phyloP scores from a whole-genome alignment of 306 rosid species.

The Rosa multiflora region DNA sequence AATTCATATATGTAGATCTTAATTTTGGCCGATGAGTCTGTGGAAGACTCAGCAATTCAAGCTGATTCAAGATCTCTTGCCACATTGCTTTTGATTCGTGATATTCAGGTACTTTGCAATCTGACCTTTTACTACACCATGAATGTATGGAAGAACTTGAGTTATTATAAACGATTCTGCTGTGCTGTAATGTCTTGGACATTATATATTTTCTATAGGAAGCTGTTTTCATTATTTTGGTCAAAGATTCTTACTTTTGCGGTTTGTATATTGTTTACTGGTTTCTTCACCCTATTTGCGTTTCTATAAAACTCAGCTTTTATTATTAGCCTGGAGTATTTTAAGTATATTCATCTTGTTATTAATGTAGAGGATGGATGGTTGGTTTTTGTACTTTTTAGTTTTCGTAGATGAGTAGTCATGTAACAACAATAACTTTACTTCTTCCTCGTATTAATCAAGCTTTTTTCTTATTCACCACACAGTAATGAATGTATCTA shows the following conservation, averaged over 20 bases:
- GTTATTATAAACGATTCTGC: not conserved
- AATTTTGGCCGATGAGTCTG: constrained; percentile 93
- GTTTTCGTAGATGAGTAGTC: not conserved
- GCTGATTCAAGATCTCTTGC: constrained; percentile 99
- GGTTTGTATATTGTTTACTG: not conserved
- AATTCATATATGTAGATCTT: constrained; percentile 53
- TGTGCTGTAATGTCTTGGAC: not conserved
- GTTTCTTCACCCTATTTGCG: not conserved
- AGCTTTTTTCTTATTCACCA: not conserved
- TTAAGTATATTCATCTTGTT: not conserved
- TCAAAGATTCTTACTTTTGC: not conserved
- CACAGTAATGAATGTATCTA: not conserved
- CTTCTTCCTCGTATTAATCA: constrained; percentile 7
- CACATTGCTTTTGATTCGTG: constrained; percentile 84
- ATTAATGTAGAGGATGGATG: not conserved
- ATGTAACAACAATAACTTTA: too few relatives aligned
- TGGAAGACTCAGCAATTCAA: constrained; percentile 95
- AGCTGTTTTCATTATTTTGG: constrained; percentile 2
- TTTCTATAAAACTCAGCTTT: not conserved
- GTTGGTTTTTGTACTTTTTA: too few relatives aligned
- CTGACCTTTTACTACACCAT: constrained; percentile 9
- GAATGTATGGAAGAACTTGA: not conserved
- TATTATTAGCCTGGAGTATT: too few relatives aligned
- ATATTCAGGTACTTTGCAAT: constrained; percentile 64
- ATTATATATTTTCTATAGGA: not conserved